Conservation (phyloP, 805 yeast species). For the Lachancea fermentati region DNA sequence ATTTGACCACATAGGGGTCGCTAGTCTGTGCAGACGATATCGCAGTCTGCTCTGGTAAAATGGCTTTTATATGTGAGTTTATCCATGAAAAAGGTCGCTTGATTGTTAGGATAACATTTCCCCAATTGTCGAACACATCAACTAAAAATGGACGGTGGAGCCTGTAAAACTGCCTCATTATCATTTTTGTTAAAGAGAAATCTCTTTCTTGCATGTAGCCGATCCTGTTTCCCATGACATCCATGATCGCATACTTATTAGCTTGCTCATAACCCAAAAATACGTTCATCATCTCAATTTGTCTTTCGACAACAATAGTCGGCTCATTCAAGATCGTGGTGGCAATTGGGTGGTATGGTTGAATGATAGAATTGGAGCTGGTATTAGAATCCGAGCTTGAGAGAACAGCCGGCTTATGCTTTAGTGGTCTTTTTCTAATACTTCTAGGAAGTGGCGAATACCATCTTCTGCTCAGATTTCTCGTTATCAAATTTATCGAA, state of each 20-base stretch:
- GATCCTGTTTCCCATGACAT: constrained; percentile 63
- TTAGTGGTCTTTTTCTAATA: constrained; percentile 11
- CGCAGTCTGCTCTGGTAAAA: constrained; percentile 44
- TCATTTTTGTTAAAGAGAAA: constrained; percentile 54
- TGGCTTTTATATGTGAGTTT: constrained; percentile 78
- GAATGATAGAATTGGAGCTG: constrained; percentile 29
- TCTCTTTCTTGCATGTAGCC: constrained; percentile 85
- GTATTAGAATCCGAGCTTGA: neutral
- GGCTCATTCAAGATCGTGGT: constrained; percentile 63
- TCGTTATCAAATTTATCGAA: constrained; percentile 1
- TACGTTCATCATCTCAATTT: constrained; percentile 82
- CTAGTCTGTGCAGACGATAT: neutral
- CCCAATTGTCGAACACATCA: constrained; percentile 61
- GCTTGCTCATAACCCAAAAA: constrained; percentile 90
- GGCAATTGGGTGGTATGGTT: constrained; percentile 53
- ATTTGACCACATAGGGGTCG: neutral
- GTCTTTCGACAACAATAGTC: constrained; percentile 79
- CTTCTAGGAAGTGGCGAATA: constrained; percentile 11
- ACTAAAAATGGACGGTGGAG: constrained; percentile 82
- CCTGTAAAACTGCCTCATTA: constrained; percentile 79
- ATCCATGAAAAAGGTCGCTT: constrained; percentile 81
- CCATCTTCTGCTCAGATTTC: constrained; percentile 9
- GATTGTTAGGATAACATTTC: constrained; percentile 57
- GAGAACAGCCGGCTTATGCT: neutral
- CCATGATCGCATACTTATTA: constrained; percentile 68